A percentile compares a stretch with the other conserved stretches of the same genome.
Conservation (phyloP, 495 filamentous ascomycete genomes). For the Ramalina intermedia region DNA sequence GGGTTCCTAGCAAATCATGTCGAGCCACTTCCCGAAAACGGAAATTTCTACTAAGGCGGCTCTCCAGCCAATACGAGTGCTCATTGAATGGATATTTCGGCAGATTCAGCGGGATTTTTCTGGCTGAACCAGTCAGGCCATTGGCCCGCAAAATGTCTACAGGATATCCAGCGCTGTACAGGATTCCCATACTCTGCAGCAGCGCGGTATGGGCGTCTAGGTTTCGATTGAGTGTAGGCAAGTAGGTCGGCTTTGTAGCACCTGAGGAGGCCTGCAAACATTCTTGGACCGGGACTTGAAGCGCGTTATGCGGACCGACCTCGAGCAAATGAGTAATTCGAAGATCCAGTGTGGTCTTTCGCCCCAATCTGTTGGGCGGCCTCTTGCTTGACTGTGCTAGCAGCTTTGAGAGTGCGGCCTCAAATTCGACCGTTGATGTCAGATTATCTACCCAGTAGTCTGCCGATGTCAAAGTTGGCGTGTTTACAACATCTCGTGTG, state of each 20-base stretch:
- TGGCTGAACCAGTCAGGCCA: slow-evolving; percentile 6
- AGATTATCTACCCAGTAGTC: slow-evolving; percentile 33
- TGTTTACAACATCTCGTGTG: slow-evolving; percentile 15
- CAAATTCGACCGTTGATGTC: slow-evolving; percentile 26
- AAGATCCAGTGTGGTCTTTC: slow-evolving; percentile 4
- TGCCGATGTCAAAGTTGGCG: slow-evolving; percentile 7
- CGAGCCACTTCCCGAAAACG: slow-evolving; percentile 6
- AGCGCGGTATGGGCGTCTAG: slow-evolving; percentile 22
- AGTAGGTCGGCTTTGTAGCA: slow-evolving; percentile 20
- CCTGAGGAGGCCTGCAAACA: slow-evolving; percentile 14
- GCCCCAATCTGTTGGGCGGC: neutral
- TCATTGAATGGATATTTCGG: slow-evolving; percentile 29
- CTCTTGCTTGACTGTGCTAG: neutral
- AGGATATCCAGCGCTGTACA: slow-evolving; percentile 22
- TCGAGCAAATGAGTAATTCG: slow-evolving; percentile 32
- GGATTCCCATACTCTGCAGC: slow-evolving; percentile 20
- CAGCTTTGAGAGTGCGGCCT: slow-evolving; percentile 12
- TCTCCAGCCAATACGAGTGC: slow-evolving; percentile 11
- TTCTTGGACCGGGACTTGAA: slow-evolving; percentile 32
- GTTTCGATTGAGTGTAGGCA: slow-evolving; percentile 21
- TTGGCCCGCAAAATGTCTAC: slow-evolving; percentile 21
- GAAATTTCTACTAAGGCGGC: slow-evolving; percentile 20
- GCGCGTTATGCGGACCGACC: slow-evolving; percentile 33
- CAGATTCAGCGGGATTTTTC: slow-evolving; percentile 17
- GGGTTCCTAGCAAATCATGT: slow-evolving; percentile 15